Evolutionary conservation across 2,329 filamentous ascomycete species (phyloP).

Genomic region (Balansia obtecta): DNA sequence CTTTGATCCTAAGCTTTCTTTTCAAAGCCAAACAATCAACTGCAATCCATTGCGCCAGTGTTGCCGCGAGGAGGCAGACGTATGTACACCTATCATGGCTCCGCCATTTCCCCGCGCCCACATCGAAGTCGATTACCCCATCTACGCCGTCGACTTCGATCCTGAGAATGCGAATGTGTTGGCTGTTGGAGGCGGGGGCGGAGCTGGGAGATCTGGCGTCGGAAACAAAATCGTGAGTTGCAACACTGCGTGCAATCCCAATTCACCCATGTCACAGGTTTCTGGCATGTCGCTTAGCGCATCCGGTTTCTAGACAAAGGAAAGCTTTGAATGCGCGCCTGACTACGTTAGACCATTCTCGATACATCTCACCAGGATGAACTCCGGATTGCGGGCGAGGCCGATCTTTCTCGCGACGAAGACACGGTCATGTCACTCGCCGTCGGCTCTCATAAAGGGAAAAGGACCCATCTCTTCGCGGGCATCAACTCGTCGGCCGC

Average conservation of each 20-base stretch:
- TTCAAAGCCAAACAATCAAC: no score
- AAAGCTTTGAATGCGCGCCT: background rate
- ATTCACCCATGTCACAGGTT: background rate
- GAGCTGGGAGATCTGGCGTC: slow-evolving; percentile 67
- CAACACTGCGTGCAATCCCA: background rate
- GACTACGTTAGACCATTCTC: slow-evolving; percentile 46
- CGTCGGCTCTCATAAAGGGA: slow-evolving; percentile 48
- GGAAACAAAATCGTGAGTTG: slow-evolving; percentile 70
- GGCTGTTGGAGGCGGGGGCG: slow-evolving; percentile 78
- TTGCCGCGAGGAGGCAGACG: background rate
- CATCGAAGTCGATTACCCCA: slow-evolving; percentile 64
- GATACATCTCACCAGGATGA: slow-evolving; percentile 55
- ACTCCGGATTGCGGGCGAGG: slow-evolving; percentile 53
- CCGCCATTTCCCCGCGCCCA: slow-evolving; percentile 39
- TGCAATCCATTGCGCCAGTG: background rate
- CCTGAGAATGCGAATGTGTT: slow-evolving; percentile 63
- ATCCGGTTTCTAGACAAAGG: background rate
- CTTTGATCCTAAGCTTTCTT: no score
- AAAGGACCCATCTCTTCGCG: slow-evolving; percentile 46
- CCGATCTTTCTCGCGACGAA: slow-evolving; percentile 71
- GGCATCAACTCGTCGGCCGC: slow-evolving; percentile 73
- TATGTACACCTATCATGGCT: slow-evolving; percentile 18
- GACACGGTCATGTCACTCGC: slow-evolving; percentile 81
- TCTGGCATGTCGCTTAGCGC: background rate
- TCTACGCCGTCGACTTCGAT: slow-evolving; percentile 83